These are phyloP conservation scores for Mediolabrus comicus DNA, from an alignment of 108 stramenopile species.

Conservation along the genomic window DNA sequence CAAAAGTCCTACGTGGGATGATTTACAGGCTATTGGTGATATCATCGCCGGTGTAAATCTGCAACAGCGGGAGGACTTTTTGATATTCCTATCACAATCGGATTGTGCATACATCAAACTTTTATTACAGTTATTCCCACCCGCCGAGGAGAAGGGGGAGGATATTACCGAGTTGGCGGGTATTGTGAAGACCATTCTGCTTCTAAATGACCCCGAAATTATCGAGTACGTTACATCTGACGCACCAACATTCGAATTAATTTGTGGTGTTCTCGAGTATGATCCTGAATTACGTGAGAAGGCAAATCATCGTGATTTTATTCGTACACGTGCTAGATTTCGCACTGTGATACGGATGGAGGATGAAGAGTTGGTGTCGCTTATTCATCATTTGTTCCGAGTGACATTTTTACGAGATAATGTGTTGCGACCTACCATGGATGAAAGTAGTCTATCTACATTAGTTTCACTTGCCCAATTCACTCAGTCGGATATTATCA, in stretches of 20 bases:
- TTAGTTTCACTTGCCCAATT: conserved; percentile 80
- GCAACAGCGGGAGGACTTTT: conserved; percentile 75
- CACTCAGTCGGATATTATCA: conserved; percentile 80
- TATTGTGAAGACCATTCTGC: conserved; percentile 75
- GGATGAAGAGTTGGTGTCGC: conserved; percentile 53
- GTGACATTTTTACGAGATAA: conserved; percentile 83
- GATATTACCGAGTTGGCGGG: conserved; percentile 62
- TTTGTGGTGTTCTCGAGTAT: conserved; percentile 77
- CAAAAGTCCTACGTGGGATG: conserved; percentile 63
- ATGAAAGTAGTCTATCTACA: conserved; percentile 80
- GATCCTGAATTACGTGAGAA: conserved; percentile 82
- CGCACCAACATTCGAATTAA: conserved; percentile 64
- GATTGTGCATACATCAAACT: conserved; percentile 78
- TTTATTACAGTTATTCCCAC: conserved; percentile 61
- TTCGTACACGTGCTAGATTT: conserved; percentile 71
- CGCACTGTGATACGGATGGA: conserved; percentile 84
- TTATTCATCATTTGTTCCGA: conserved; percentile 82
- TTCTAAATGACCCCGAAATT: conserved; percentile 87
- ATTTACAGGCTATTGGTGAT: conserved; percentile 71
- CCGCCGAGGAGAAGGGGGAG: conserved; percentile 49
- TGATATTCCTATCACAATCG: conserved; percentile 64
- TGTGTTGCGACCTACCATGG: conserved; percentile 85
- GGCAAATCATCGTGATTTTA: conserved; percentile 78
- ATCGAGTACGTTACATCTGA: conserved; percentile 74
- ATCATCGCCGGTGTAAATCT: conserved; percentile 59